Evolutionary conservation across 257 asterid genomes (phyloP).

Genomic region (Plectranthus barbatus): DNA sequence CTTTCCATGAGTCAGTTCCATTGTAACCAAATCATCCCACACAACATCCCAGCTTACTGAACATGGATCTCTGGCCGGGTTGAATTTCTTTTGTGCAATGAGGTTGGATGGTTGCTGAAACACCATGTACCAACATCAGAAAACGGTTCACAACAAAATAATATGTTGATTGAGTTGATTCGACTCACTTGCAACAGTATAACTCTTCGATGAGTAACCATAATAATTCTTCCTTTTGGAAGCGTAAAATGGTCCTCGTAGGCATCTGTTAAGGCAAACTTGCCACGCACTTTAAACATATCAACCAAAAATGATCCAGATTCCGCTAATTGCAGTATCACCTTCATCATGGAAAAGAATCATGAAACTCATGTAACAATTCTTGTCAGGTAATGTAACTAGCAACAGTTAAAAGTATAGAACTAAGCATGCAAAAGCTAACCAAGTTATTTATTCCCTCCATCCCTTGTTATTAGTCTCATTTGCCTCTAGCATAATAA

Average conservation of each 20-base stretch:
- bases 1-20: conserved; percentile 84
- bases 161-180: conserved; percentile 1
- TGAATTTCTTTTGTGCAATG: conserved; percentile 82
- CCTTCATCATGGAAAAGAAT: conserved; percentile 40
- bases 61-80: conserved; percentile 94
- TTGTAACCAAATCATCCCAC: conserved; percentile 80
- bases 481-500: no score
- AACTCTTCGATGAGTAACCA: conserved; percentile 84
- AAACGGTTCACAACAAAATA: not conserved
- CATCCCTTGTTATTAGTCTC: no score
- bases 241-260: conserved; percentile 85
- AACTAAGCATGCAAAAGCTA: no score
- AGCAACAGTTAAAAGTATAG: no score
- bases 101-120: conserved; percentile 90
- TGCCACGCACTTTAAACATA: conserved; percentile 93
- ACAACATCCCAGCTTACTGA: conserved; percentile 83
- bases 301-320: conserved; percentile 92
- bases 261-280: conserved; percentile 90
- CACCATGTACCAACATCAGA: conserved; percentile 2
- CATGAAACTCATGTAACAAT: not conserved
- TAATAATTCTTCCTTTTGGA: conserved; percentile 79
- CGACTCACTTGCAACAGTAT: conserved; percentile 72
- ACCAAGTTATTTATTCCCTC: no score
- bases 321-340: conserved; percentile 81
- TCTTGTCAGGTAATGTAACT: not conserved